Evolutionary conservation across 2,329 filamentous ascomycete species (phyloP), one percentile per base, ranked within the genome.

Genomic region (Elsinoe fawcettii): DNA sequence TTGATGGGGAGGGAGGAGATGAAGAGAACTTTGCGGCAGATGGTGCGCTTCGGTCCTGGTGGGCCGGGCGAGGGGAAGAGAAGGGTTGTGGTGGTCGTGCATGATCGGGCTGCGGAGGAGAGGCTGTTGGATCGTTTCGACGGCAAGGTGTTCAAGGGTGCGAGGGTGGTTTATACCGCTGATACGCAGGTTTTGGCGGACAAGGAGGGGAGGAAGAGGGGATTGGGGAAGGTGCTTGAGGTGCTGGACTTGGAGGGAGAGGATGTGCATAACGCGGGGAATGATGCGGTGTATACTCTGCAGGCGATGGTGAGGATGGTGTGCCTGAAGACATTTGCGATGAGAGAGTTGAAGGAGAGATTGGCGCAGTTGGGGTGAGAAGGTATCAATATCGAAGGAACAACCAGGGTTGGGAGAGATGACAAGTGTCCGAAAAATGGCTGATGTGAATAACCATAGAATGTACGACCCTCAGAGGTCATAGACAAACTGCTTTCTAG

Each of bases 261-360:
- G 4, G 22, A 25, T 18, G 57, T 57, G 36, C 66, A 68, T 41
- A 66, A 67, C 55, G 66, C 66, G n/a, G 62, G 63, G 23, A 69
- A 69, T 34, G 67, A 69, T 57, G 67, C 67, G 5, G 66, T 65
- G 1, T 68, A 66, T 53, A 63, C 64, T 2, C 60, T 69, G 62
- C 64, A 65, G 60, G 59, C 58, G 1, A 47, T 67, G 49, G 30
- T 67, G 11, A 47, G 18, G 54, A 46, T 56, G 54, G 54, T 47
- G 3, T 56, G 37, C 16, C 25, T 56, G 4, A 36, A 30, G 37
- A 34, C 39, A 7, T 56, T 56, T 22, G 54, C 44, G 23, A 7
- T 7, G 39, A 36, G 20, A 9, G 22, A 18, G 18, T 53, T 53
- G 23, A 9, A 5, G 14, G 11, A 36, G 12, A 23, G 49, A 12